Evolutionary conservation across 495 filamentous ascomycete genomes (phyloP), one percentile per base, ranked within the genome.

Genomic region (Aspergillus campestris): DNA sequence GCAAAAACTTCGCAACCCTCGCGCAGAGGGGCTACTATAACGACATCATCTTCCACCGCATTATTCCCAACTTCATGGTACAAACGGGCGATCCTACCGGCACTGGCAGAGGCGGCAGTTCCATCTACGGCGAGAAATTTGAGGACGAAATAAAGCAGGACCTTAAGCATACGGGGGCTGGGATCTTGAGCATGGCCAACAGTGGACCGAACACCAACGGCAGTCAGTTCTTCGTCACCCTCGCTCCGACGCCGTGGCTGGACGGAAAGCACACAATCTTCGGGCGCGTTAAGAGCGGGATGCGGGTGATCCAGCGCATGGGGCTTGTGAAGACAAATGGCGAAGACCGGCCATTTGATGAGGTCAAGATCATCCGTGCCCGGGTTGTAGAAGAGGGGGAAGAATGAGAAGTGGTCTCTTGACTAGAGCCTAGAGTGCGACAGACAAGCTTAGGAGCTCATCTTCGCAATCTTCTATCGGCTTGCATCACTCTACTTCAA

Each of bases 221-320:
- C 32, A 84, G 79, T 48, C 80, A 84, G 42, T 82, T 83, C 59
- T 98, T 97, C 64, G 80, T 98, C 47, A 97, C 94, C 6, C 74
- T 96, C 34, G 92, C 89, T 31, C 94, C 94, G 3, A 92, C 94
- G 13, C 92, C 92, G 2, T 97, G 92, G 92, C 67, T 98, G 48
- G 94, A 98, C 67, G 89, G 89, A 27, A 95, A 95, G 64, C 92
- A 98, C 66, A 95, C 92, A 6, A 95, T 98, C 53, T 98, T 98
- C 60, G 92, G 94, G 7, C 70, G 94, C 35, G 89, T 98, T 18
- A 92, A 87, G 67, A 80, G 65, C 45, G 92, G 92, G 7, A 79
- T 98, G 74, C 65, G 72, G 31, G 72, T 94, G 7, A 84, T 98
- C 34, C 81, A 87, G 70, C 73, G 90, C 42, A 89, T 98, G 83